phyloP scores from a whole-genome alignment of 257 asterid species.

The Hygrophila difformis region DNA sequence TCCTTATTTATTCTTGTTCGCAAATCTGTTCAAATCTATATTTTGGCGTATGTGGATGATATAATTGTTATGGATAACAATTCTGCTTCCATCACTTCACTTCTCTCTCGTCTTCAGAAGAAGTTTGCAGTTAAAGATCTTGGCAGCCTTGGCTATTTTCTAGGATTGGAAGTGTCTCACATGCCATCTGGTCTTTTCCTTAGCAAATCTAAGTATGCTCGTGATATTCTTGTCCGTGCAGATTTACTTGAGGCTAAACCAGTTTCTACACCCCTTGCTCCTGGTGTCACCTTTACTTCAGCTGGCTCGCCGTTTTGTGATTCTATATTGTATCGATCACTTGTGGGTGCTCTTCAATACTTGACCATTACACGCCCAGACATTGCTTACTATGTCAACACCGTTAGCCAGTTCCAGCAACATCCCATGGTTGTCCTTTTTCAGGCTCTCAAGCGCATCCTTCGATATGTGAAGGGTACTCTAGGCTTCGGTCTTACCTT shows the following conservation, averaged over 20 bases:
- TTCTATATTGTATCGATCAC: background rate
- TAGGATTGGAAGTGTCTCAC: background rate
- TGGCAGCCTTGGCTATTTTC: background rate
- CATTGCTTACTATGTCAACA: background rate
- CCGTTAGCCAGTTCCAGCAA: conserved; percentile 6
- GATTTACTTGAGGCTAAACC: background rate
- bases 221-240: background rate
- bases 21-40: background rate
- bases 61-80: background rate
- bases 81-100: background rate
- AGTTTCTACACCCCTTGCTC: background rate
- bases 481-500: background rate
- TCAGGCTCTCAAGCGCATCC: background rate
- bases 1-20: background rate
- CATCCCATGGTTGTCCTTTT: background rate
- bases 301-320: background rate
- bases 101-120: background rate
- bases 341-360: background rate
- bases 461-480: conserved; percentile 4
- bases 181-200: background rate
- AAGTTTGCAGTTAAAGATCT: conserved; percentile 1
- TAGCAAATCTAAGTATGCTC: background rate
- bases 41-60: background rate
- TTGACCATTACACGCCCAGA: conserved; percentile 5
- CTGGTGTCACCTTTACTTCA: background rate